Evolutionary conservation across 306 rosid genomes (phyloP), one percentile per base, ranked within the genome.

Genomic region (Glycyrrhiza uralensis): DNA sequence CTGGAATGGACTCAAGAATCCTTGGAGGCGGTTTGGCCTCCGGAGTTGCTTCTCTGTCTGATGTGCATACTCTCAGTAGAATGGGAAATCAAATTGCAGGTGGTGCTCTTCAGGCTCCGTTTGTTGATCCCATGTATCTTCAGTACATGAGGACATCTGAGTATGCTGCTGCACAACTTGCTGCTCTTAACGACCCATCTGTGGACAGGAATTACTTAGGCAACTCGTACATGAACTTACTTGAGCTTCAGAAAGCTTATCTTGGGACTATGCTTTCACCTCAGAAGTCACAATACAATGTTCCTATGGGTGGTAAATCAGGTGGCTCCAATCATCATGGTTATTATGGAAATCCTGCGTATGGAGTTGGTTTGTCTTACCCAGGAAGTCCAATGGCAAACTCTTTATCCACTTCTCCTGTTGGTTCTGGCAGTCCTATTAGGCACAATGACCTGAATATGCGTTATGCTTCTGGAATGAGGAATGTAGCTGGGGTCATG

Each of bases 351-450:
- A 92, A 85, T 83, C 88, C 92, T 42, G 85, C 88, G 39, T 92
- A 69, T 73, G 92, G 97, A 4, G 81, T 78, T 24, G 88, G 90
- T 41, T 70, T 92, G 80, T 85, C 98, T 33, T 92, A 87, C 70
- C 94, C 88, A 1, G 92, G 98, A 86, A 89, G 94, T 81, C 97
- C 97, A 5, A 76, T 90, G 84, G 90, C 87, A 69, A 87, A 82
- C 76, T 82, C 94, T 38, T 69, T 86, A 54, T 74, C 94, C 30
- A 82, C 80, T 76, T 88, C 98, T 72, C 96, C 96, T 0, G 88
- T 82, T 75, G 96, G 96, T 64, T 86, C 96, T 54, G 96, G 90
- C 13, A 92, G 96, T 85, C 98, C 96, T 68, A 83, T 89, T 71
- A 83, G 96, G 83, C 94, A 87, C 74, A 71, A 69, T 69, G 98